A percentile compares a stretch with the other conserved stretches of the same genome.
phyloP scores from a whole-genome alignment of 805 yeast genomes.

The Saccharomyces eubayanus region DNA sequence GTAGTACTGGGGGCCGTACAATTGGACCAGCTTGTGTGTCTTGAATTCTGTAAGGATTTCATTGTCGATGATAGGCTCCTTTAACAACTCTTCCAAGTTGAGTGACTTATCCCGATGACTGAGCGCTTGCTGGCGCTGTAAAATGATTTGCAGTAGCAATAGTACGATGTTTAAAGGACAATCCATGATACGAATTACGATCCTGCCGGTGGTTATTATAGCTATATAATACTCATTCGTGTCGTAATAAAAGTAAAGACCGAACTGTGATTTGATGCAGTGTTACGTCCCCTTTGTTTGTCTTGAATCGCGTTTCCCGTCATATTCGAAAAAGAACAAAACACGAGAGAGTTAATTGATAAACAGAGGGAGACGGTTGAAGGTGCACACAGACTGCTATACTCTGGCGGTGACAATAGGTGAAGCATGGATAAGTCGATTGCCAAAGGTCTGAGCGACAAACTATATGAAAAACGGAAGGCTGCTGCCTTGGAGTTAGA shows the following conservation, averaged over 20 bases:
- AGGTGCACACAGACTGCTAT: neutral
- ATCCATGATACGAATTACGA: constrained; percentile 2
- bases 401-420: neutral
- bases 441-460: constrained; percentile 59
- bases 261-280: neutral
- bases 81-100: constrained; percentile 11
- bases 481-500: constrained; percentile 75
- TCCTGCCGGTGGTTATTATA: neutral
- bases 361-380: neutral
- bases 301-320: neutral
- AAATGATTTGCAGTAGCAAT: constrained; percentile 21
- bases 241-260: neutral
- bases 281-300: neutral
- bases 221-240: neutral
- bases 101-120: constrained; percentile 14
- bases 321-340: neutral
- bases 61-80: constrained; percentile 24
- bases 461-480: constrained; percentile 70
- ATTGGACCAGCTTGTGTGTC: constrained; percentile 17
- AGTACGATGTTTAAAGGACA: constrained; percentile 21
- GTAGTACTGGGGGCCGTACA: constrained; percentile 20
- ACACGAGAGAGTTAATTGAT: neutral
- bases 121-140: constrained; percentile 24
- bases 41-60: constrained; percentile 14
- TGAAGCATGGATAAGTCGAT: constrained; percentile 46